A percentile compares a stretch with the other conserved stretches of the same genome.
Evolutionary conservation across 2,329 filamentous ascomycete species (phyloP).

Genomic region (Zymoseptoria brevis): DNA sequence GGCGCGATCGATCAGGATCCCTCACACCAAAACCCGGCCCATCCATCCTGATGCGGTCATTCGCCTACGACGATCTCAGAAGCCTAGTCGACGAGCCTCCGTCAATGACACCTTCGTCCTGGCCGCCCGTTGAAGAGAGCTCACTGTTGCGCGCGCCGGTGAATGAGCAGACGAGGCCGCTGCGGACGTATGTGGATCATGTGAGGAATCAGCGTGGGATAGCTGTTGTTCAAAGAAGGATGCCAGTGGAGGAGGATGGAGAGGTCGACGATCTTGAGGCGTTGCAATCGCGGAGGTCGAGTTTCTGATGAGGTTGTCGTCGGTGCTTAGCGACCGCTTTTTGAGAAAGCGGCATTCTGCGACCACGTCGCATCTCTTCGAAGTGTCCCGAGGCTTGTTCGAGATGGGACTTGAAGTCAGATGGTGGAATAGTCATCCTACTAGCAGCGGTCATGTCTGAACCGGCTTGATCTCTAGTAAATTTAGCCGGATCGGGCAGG

Average conservation of each 20-base stretch:
- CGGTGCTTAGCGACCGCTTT: background rate
- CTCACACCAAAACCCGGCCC: background rate
- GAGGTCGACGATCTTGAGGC: no score
- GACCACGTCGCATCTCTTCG: background rate
- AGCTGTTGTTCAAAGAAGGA: background rate
- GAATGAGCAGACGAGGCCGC: background rate
- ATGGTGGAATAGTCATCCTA: background rate
- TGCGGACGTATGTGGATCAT: conserved; percentile 11
- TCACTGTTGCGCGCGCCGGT: background rate
- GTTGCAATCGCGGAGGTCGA: background rate
- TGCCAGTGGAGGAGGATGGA: background rate
- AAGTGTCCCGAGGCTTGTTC: background rate
- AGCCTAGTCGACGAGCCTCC: background rate
- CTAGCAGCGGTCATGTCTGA: background rate
- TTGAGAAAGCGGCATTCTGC: conserved; percentile 1
- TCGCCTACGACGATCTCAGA: background rate
- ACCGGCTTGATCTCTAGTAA: background rate
- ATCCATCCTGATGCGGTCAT: background rate
- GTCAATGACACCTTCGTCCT: background rate
- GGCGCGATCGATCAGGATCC: no score
- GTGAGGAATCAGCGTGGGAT: conserved; percentile 7
- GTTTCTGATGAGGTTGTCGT: background rate
- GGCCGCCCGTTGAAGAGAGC: background rate
- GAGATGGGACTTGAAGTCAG: background rate
- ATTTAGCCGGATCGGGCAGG: background rate